Conservation (phyloP, 2,329 filamentous ascomycete genomes). For the Colletotrichum liaoningense region DNA sequence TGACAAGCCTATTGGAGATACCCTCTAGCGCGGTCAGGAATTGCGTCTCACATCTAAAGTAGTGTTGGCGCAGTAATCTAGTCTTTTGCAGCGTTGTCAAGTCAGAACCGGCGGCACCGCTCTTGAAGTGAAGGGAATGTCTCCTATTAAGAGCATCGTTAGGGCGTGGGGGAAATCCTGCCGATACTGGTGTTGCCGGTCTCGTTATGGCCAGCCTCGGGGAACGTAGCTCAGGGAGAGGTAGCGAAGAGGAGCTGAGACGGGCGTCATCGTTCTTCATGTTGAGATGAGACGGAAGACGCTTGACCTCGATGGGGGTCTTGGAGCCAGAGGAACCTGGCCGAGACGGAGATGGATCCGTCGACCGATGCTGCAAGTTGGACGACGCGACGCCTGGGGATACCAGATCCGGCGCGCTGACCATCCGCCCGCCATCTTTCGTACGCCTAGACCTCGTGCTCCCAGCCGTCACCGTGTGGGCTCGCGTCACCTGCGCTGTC, state of each 20-base stretch:
- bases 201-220: conserved; percentile 60
- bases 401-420: conserved; percentile 56
- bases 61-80: conserved; percentile 81
- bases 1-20: conserved; percentile 85
- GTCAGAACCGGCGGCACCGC: conserved; percentile 67
- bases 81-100: conserved; percentile 75
- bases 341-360: conserved; percentile 11
- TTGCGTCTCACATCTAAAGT: conserved; percentile 84
- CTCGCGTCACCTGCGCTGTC: conserved; percentile 69
- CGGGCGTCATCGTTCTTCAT: conserved; percentile 68
- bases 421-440: conserved; percentile 58
- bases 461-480: conserved; percentile 71
- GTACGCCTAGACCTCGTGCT: conserved; percentile 63
- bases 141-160: conserved; percentile 64
- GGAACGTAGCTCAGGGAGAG: conserved; percentile 70
- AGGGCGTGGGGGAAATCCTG: conserved; percentile 58
- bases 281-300: conserved; percentile 61
- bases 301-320: conserved; percentile 52
- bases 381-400: conserved; percentile 26
- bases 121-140: conserved; percentile 72
- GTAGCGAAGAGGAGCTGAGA: conserved; percentile 75
- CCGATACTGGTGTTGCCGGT: conserved; percentile 68
- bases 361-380: conserved; percentile 20
- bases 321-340: conserved; percentile 36
- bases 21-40: conserved; percentile 84